Evolutionary conservation across 495 filamentous ascomycete genomes (phyloP).

Genomic region (Aspergillus coremiiformis): DNA sequence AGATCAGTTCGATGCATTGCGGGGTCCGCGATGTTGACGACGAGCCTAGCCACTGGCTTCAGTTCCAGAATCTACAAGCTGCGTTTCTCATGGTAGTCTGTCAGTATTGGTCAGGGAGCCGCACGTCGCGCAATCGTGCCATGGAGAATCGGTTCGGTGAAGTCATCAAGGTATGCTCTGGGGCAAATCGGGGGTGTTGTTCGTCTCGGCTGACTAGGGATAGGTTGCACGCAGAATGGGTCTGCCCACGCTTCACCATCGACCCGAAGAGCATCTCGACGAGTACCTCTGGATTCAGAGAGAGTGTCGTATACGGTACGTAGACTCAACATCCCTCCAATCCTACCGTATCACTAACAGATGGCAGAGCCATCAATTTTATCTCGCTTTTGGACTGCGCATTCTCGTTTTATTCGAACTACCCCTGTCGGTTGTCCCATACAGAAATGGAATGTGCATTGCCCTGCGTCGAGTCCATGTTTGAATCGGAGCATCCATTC

Average conservation of each 20-base stretch:
- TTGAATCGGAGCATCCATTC: slow-evolving; percentile 35
- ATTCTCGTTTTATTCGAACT: slow-evolving; percentile 41
- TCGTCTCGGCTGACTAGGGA: neutral
- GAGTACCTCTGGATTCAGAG: slow-evolving; percentile 39
- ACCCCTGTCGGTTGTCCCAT: slow-evolving; percentile 33
- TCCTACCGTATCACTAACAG: slow-evolving; percentile 9
- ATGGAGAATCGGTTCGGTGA: slow-evolving; percentile 42
- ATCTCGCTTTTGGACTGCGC: slow-evolving; percentile 37
- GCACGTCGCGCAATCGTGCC: slow-evolving; percentile 31
- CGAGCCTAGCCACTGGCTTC: slow-evolving; percentile 27
- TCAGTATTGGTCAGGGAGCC: slow-evolving; percentile 44
- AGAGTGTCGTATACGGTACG: slow-evolving; percentile 39
- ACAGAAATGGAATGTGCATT: slow-evolving; percentile 36
- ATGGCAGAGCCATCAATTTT: slow-evolving; percentile 28
- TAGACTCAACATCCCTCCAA: neutral
- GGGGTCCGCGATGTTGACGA: slow-evolving; percentile 17
- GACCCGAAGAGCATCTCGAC: slow-evolving; percentile 19
- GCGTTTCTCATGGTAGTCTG: slow-evolving; percentile 35
- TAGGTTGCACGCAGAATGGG: slow-evolving; percentile 33
- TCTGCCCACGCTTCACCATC: slow-evolving; percentile 30
- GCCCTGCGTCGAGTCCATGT: slow-evolving; percentile 32
- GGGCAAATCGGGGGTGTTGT: neutral
- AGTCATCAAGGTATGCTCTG: slow-evolving; percentile 29
- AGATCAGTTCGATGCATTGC: slow-evolving; percentile 27
- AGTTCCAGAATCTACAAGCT: slow-evolving; percentile 40